phyloP scores from a whole-genome alignment of 1,284 basidiomycete species.

The Moesziomyces sp. region DNA sequence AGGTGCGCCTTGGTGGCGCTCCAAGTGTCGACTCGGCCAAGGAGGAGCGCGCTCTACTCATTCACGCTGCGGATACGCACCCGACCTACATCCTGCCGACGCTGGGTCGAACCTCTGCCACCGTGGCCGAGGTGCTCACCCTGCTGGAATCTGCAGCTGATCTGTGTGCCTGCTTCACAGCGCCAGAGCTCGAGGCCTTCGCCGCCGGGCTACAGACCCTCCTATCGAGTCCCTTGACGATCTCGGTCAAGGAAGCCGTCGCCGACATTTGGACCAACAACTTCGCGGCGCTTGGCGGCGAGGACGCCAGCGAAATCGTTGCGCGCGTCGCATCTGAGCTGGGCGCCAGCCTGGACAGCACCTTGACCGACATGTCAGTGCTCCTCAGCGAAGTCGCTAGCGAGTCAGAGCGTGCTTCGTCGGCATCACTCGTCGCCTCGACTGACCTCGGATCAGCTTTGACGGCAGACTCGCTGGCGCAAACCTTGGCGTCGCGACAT shows the following conservation, averaged over 20 bases:
- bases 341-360: slow-evolving; percentile 42
- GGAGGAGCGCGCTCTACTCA: slow-evolving; percentile 32
- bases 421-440: slow-evolving; percentile 16
- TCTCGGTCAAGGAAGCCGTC: slow-evolving; percentile 43
- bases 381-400: slow-evolving; percentile 38
- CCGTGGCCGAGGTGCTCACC: slow-evolving; percentile 40
- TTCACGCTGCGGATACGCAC: slow-evolving; percentile 38
- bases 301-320: slow-evolving; percentile 24
- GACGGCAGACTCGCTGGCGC: slow-evolving; percentile 36
- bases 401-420: slow-evolving; percentile 3
- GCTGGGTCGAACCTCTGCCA: slow-evolving; percentile 39
- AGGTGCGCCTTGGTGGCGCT: slow-evolving; percentile 2
- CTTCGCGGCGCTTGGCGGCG: slow-evolving; percentile 29
- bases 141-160: slow-evolving; percentile 40
- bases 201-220: slow-evolving; percentile 32
- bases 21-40: slow-evolving; percentile 8
- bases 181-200: slow-evolving; percentile 39
- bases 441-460: slow-evolving; percentile 42
- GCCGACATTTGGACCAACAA: slow-evolving; percentile 36
- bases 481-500: slow-evolving; percentile 38
- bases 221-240: slow-evolving; percentile 31
- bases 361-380: slow-evolving; percentile 29
- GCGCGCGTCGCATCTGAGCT: slow-evolving; percentile 27
- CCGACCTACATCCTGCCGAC: slow-evolving; percentile 37
- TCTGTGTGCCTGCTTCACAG: slow-evolving; percentile 30